Conservation (phyloP, 768 basidiomycete species). For the Myochromella boudieri region DNA sequence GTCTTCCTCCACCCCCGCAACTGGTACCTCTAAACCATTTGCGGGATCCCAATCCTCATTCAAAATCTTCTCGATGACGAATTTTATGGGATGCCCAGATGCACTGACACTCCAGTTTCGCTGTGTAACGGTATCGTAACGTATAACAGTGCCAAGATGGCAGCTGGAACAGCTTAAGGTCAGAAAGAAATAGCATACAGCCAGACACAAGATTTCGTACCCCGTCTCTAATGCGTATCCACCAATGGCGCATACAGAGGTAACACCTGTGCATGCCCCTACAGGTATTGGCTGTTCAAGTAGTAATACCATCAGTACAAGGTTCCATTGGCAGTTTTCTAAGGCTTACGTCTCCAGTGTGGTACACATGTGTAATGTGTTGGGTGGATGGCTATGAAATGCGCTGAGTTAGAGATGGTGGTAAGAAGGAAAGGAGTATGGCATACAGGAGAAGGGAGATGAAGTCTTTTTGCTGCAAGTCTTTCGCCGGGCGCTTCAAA, state of each 20-base stretch:
- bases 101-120: conserved; percentile 79
- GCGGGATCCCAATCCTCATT: conserved; percentile 36
- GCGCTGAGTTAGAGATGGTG: not conserved
- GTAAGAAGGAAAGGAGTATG: not conserved
- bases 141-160: conserved; percentile 79
- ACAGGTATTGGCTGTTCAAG: conserved; percentile 75
- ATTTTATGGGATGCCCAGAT: conserved; percentile 68
- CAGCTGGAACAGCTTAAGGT: no score
- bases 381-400: conserved; percentile 58
- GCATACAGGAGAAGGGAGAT: conserved; percentile 83
- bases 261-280: conserved; percentile 76
- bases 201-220: conserved; percentile 24
- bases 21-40: conserved; percentile 42
- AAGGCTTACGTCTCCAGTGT: conserved; percentile 74
- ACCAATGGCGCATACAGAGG: conserved; percentile 45
- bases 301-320: not conserved
- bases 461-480: conserved; percentile 71
- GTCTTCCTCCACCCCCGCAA: conserved; percentile 51
- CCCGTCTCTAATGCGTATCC: conserved; percentile 85
- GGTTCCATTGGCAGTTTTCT: not conserved
- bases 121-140: conserved; percentile 84
- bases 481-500: conserved; percentile 85
- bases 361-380: conserved; percentile 85
- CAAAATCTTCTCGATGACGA: conserved; percentile 57
- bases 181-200: not conserved